Percentiles rank a stretch among this genome's conserved stretches.
Conservation (phyloP, 2,329 filamentous ascomycete species). For the Epichloe gansuensis region DNA sequence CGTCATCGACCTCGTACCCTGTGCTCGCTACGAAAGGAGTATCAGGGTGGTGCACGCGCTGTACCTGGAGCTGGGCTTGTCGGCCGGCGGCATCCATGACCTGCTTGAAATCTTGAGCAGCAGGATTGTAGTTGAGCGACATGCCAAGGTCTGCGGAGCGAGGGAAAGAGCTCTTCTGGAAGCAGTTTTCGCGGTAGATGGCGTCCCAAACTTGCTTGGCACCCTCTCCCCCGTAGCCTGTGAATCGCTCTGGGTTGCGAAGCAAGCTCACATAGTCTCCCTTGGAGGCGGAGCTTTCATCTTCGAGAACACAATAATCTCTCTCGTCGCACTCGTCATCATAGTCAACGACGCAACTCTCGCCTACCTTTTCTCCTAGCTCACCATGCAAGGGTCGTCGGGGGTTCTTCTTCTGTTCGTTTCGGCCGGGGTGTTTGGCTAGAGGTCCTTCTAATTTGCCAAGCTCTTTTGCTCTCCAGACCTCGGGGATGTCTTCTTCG, state of each 20-base stretch:
- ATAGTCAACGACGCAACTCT: conserved; percentile 94
- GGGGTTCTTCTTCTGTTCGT: conserved; percentile 56
- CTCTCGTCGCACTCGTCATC: conserved; percentile 94
- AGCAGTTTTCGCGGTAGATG: conserved; percentile 96
- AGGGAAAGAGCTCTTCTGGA: conserved; percentile 55
- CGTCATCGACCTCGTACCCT: conserved; percentile 67
- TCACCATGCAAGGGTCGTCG: conserved; percentile 66
- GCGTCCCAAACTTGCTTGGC: conserved; percentile 90
- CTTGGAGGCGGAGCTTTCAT: conserved; percentile 73
- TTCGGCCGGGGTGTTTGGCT: conserved; percentile 74
- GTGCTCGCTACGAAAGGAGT: conserved; percentile 49
- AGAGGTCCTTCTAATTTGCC: conserved; percentile 85
- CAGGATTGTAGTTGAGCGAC: conserved; percentile 34
- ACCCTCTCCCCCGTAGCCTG: conserved; percentile 79
- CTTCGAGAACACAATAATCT: conserved; percentile 93
- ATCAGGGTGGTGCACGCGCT: conserved; percentile 30
- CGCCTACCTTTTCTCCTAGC: conserved; percentile 74
- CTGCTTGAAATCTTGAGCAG: conserved; percentile 47
- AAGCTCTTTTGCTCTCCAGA: conserved; percentile 85
- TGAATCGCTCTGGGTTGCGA: conserved; percentile 90
- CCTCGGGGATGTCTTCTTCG: conserved; percentile 80
- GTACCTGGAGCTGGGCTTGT: conserved; percentile 47
- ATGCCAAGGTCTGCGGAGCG: conserved; percentile 42
- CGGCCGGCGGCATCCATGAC: conserved; percentile 46
- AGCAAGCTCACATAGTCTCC: conserved; percentile 94